Percentiles rank a stretch among this genome's conserved stretches.
These are phyloP conservation scores for Aspergillus ochraceoroseus DNA, from an alignment of 2,329 filamentous ascomycete genomes.

Conservation along the genomic window DNA sequence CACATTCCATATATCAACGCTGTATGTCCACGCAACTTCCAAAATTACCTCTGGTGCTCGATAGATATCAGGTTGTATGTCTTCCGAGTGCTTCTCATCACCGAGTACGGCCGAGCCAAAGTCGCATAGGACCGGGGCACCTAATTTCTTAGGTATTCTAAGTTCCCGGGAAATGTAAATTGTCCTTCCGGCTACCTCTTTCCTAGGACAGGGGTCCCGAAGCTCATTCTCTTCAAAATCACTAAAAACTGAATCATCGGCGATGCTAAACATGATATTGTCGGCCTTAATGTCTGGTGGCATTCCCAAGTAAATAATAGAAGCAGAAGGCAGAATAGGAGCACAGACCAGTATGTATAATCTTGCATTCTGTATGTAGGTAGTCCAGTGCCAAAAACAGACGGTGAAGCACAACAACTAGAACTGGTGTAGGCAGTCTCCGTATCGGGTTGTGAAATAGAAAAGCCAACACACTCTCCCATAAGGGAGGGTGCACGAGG, in stretches of 20 bases:
- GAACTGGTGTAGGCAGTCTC: conserved; percentile 34
- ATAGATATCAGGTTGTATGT: conserved; percentile 34
- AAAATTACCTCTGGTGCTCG: conserved; percentile 48
- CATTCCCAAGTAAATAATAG: conserved; percentile 10
- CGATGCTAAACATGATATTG: conserved; percentile 46
- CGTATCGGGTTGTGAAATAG: conserved; percentile 39
- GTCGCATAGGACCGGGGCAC: conserved; percentile 46
- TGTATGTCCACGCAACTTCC: conserved; percentile 44
- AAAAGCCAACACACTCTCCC: conserved; percentile 42
- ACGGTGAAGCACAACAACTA: conserved; percentile 38
- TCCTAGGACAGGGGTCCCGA: conserved; percentile 40
- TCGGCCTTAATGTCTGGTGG: conserved; percentile 44
- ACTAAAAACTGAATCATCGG: conserved; percentile 40
- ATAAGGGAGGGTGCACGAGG: conserved; percentile 42
- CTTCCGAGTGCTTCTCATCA: conserved; percentile 30
- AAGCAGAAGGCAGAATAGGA: conserved; percentile 3
- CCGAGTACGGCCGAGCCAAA: conserved; percentile 47
- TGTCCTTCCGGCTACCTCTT: conserved; percentile 38
- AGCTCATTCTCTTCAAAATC: conserved; percentile 43
- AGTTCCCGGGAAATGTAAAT: conserved; percentile 44
- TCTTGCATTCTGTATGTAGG: conserved; percentile 45
- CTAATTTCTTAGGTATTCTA: conserved; percentile 28
- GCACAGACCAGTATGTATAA: conserved; percentile 46
- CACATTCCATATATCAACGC: conserved; percentile 52
- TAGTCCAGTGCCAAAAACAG: conserved; percentile 46